Percentiles rank a stretch among this genome's conserved stretches.
phyloP scores from a whole-genome alignment of 1,284 basidiomycete genomes.

The Apiotrichum montevideense region DNA sequence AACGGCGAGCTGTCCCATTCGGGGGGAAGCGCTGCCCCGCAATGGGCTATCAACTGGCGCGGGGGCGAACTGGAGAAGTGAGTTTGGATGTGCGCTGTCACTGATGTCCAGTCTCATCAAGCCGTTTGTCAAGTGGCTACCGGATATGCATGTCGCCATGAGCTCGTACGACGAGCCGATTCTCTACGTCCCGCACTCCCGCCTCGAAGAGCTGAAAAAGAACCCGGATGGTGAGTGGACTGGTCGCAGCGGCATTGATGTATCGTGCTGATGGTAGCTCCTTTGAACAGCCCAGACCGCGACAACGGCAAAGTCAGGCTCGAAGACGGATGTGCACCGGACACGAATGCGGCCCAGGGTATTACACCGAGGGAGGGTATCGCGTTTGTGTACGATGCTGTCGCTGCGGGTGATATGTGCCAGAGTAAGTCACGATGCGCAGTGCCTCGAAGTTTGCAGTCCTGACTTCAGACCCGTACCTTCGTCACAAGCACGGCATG shows the following conservation, averaged over 20 bases:
- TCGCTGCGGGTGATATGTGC: constrained; percentile 42
- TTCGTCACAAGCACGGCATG: constrained; percentile 40
- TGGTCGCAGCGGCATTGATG: no score
- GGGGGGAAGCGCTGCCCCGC: constrained; percentile 36
- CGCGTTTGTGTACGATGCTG: constrained; percentile 40
- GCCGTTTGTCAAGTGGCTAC: constrained; percentile 41
- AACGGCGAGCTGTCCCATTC: constrained; percentile 18
- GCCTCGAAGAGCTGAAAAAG: constrained; percentile 27
- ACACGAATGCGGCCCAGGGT: constrained; percentile 28
- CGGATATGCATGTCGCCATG: constrained; percentile 46
- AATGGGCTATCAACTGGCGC: constrained; percentile 40
- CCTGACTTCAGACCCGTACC: constrained; percentile 28
- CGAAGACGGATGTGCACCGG: constrained; percentile 7
- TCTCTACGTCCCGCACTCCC: constrained; percentile 47
- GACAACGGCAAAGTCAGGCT: constrained; percentile 41
- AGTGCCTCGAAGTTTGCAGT: no score
- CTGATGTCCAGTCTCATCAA: constrained; percentile 30
- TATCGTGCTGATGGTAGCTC: no score
- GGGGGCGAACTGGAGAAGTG: constrained; percentile 32
- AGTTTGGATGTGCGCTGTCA: constrained; percentile 3
- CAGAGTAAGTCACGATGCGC: constrained; percentile 14
- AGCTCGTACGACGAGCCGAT: constrained; percentile 50
- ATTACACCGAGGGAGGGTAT: constrained; percentile 13
- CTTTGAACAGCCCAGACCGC: constrained; percentile 29
- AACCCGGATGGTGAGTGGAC: constrained; percentile 25